Evolutionary conservation across 345 rosid genomes (phyloP).

Genomic region (Cardiospermum halicacabum): DNA sequence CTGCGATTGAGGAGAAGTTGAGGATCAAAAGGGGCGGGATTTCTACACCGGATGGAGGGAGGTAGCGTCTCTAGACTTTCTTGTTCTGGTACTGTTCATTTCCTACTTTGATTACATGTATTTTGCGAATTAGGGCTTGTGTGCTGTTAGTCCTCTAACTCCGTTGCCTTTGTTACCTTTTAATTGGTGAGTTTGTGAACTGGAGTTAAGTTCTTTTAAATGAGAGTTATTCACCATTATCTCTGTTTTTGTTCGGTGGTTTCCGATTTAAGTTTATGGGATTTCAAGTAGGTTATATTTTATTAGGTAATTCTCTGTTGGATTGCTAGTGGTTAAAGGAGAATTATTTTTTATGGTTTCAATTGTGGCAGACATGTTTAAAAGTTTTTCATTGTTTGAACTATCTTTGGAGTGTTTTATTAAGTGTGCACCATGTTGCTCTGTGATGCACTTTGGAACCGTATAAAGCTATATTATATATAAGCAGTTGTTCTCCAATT

Average conservation of each 20-base stretch:
- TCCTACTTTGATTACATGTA: constrained; percentile 33
- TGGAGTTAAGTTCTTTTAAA: not conserved
- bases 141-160: constrained; percentile 9
- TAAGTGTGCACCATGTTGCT: not conserved
- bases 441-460: constrained; percentile 3
- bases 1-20: constrained; percentile 51
- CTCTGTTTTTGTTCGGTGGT: not conserved
- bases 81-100: constrained; percentile 80
- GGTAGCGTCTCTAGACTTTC: constrained; percentile 96
- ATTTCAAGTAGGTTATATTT: not conserved
- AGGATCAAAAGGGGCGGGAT: constrained; percentile 59
- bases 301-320: not conserved
- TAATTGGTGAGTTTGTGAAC: constrained; percentile 13
- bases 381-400: not conserved
- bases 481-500: not conserved
- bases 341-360: not conserved
- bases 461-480: not conserved
- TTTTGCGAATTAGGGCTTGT: constrained; percentile 20
- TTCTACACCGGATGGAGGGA: constrained; percentile 99
- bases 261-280: not conserved
- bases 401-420: not conserved
- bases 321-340: not conserved
- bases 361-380: not conserved
- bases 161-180: constrained; percentile 1
- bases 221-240: not conserved